Conservation (phyloP, 148 eudicot genomes). For the Rheum nobile region DNA sequence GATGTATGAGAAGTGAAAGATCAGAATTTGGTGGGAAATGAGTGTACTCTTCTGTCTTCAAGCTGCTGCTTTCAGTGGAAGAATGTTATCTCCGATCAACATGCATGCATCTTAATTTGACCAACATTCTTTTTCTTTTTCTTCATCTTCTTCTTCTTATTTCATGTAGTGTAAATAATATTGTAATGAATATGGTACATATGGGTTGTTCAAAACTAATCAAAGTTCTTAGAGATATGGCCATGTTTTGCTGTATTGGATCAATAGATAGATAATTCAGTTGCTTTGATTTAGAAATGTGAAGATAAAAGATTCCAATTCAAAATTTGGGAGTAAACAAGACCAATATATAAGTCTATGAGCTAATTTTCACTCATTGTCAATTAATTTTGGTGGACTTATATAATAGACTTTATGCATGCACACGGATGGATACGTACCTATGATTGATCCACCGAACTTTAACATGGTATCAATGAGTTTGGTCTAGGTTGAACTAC, state of each 20-base stretch:
- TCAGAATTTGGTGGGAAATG: background rate
- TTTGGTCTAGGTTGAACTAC: no score
- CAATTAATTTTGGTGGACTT: no score
- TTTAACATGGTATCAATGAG: no score
- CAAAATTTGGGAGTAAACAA: no score
- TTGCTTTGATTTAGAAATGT: background rate
- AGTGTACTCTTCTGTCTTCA: background rate
- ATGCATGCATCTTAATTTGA: background rate
- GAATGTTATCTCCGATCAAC: background rate
- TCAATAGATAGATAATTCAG: background rate
- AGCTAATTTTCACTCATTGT: no score
- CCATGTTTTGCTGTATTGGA: background rate
- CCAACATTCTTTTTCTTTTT: background rate
- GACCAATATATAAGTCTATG: no score
- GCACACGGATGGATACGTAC: no score
- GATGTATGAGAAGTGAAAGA: background rate
- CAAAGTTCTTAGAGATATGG: background rate
- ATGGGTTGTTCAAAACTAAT: background rate
- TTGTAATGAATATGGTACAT: background rate
- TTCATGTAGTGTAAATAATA: background rate
- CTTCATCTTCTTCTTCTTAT: background rate
- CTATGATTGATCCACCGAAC: no score
- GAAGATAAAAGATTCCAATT: no score
- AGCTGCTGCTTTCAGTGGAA: background rate
- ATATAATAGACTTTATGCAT: no score